These are phyloP conservation scores for Fibroporia radiculosa DNA, from an alignment of 768 basidiomycete species.

Conservation along the genomic window DNA sequence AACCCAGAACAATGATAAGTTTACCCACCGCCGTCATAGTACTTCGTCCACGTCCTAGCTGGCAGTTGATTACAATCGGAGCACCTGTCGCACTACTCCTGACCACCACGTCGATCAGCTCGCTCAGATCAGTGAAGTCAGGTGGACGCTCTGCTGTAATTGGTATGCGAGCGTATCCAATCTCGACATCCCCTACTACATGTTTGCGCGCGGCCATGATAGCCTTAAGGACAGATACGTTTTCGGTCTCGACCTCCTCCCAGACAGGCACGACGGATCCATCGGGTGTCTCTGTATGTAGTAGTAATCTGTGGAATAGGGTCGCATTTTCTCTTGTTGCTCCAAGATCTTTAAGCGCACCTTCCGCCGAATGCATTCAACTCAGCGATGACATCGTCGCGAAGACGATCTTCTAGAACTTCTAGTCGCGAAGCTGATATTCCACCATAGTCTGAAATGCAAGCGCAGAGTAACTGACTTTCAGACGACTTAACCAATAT, in stretches of 20 bases:
- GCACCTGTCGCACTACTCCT: slow-evolving; percentile 59
- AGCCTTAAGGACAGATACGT: slow-evolving; percentile 80
- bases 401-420: slow-evolving; percentile 82
- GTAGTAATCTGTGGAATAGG: slow-evolving; percentile 47
- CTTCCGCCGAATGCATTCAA: slow-evolving; percentile 76
- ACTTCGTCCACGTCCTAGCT: slow-evolving; percentile 87
- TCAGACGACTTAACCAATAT: background rate
- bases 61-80: slow-evolving; percentile 91
- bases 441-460: slow-evolving; percentile 80
- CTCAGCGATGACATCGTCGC: slow-evolving; percentile 82
- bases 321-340: background rate
- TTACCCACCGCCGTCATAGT: slow-evolving; percentile 75
- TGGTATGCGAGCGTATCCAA: slow-evolving; percentile 80
- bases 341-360: slow-evolving; percentile 27
- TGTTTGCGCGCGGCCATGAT: slow-evolving; percentile 63
- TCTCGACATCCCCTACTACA: slow-evolving; percentile 42
- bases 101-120: slow-evolving; percentile 73
- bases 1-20: background rate
- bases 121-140: slow-evolving; percentile 65
- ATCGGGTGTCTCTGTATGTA: slow-evolving; percentile 84
- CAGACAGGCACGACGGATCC: slow-evolving; percentile 90
- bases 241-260: slow-evolving; percentile 72
- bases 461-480: background rate
- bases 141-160: slow-evolving; percentile 86
- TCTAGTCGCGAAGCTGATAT: slow-evolving; percentile 89